These are phyloP conservation scores for Geosmithia putterillii DNA, from an alignment of 2,329 filamentous ascomycete genomes.

Conservation along the genomic window DNA sequence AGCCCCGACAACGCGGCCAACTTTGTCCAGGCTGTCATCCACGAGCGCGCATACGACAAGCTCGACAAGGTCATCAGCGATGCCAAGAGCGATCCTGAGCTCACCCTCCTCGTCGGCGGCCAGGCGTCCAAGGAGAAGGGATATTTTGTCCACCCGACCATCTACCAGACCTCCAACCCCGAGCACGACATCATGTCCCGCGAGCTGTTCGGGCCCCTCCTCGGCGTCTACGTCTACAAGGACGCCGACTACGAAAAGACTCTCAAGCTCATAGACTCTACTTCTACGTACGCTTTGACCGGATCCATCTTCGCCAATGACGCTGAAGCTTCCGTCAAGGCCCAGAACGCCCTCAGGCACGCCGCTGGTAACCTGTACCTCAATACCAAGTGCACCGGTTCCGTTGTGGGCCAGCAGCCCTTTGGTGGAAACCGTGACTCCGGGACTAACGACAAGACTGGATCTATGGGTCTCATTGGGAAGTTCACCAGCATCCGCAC, in stretches of 20 bases:
- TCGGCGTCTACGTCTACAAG: constrained; percentile 33
- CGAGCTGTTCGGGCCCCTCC: constrained; percentile 36
- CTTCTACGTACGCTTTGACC: constrained; percentile 34
- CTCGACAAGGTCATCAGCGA: constrained; percentile 28
- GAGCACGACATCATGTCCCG: constrained; percentile 28
- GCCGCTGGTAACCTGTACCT: constrained; percentile 67
- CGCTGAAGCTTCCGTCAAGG: constrained; percentile 44
- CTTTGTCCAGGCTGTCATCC: constrained; percentile 37
- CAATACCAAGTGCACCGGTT: constrained; percentile 52
- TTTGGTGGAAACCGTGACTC: constrained; percentile 52
- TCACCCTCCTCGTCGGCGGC: constrained; percentile 32
- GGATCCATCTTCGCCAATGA: constrained; percentile 59
- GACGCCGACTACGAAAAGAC: constrained; percentile 17
- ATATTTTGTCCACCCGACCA: constrained; percentile 33
- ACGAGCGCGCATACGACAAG: constrained; percentile 30
- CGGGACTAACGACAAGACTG: constrained; percentile 56
- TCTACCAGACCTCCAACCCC: constrained; percentile 25
- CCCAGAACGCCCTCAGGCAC: constrained; percentile 53
- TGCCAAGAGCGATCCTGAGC: constrained; percentile 27
- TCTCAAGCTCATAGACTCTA: not conserved
- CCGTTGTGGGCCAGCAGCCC: constrained; percentile 54
- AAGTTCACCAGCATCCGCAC: constrained; percentile 1
- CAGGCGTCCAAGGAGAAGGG: constrained; percentile 26
- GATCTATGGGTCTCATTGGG: constrained; percentile 1
- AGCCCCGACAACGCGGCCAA: constrained; percentile 16